Evolutionary conservation across 352 stramenopile genomes (phyloP).

Genomic region (Thraustochytrium sp.): DNA sequence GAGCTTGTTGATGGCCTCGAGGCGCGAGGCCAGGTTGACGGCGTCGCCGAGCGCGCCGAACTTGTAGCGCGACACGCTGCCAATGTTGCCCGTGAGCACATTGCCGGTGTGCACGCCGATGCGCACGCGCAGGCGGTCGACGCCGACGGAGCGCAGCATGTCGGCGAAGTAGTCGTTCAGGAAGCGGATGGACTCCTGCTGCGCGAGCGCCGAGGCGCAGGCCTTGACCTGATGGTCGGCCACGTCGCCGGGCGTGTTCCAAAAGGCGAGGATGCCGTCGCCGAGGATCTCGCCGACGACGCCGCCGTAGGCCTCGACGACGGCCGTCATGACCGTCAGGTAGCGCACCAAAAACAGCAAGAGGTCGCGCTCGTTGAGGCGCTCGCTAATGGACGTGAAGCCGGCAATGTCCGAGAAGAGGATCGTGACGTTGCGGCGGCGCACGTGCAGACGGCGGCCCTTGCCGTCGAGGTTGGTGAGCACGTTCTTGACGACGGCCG

Average conservation of each 20-base stretch:
- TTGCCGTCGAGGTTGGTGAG: background rate
- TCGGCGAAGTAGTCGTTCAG: background rate
- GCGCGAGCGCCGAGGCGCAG: conserved; percentile 28
- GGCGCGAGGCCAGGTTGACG: conserved; percentile 44
- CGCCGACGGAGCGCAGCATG: background rate
- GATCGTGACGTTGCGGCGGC: conserved; percentile 47
- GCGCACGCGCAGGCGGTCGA: conserved; percentile 1
- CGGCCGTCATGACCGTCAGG: conserved; percentile 46
- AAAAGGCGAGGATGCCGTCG: conserved; percentile 49
- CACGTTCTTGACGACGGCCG: background rate
- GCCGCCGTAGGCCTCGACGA: conserved; percentile 45
- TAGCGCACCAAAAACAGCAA: conserved; percentile 43
- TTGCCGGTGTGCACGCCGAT: conserved; percentile 43
- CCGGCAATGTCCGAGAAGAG: conserved; percentile 48
- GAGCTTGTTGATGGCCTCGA: conserved; percentile 47
- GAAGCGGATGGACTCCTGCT: conserved; percentile 29
- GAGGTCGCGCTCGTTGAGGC: conserved; percentile 42
- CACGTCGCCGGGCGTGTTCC: conserved; percentile 45
- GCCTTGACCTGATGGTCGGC: conserved; percentile 42
- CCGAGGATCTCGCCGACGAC: conserved; percentile 47
- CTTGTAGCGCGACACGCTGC: conserved; percentile 29
- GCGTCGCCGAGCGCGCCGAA: conserved; percentile 43
- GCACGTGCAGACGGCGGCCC: conserved; percentile 41
- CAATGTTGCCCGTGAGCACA: conserved; percentile 47
- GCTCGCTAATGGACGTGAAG: conserved; percentile 49